These are phyloP conservation scores for Ustanciosporium gigantosporum DNA, from an alignment of 1,284 basidiomycete genomes.

Conservation along the genomic window DNA sequence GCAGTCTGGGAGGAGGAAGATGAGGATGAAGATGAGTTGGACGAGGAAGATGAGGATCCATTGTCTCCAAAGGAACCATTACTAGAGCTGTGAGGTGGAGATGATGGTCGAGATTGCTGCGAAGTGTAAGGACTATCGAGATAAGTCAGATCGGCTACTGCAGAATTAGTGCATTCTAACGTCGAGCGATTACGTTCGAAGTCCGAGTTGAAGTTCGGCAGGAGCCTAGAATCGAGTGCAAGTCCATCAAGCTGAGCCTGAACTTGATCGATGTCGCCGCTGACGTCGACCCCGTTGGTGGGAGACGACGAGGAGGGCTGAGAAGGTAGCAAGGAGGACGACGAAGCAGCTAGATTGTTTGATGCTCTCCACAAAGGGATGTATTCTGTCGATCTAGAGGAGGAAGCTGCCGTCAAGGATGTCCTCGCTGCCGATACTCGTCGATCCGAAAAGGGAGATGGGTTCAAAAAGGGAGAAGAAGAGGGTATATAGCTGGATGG, in stretches of 20 bases:
- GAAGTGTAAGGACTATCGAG: not conserved
- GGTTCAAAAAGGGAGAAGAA: not conserved
- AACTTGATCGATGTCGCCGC: not conserved
- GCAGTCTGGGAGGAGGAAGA: constrained; percentile 20
- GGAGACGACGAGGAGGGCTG: no score
- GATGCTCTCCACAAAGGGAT: constrained; percentile 2
- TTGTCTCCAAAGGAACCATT: constrained; percentile 1
- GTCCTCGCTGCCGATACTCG: not conserved
- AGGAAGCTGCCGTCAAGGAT: not conserved
- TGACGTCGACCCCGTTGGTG: no score
- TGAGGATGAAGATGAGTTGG: constrained; percentile 8
- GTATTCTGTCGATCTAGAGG: not conserved
- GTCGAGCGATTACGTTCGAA: no score
- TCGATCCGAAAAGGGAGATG: not conserved
- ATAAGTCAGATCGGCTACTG: not conserved
- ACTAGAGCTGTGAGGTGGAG: not conserved
- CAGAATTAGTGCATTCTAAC: no score
- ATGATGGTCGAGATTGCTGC: not conserved
- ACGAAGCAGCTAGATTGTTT: not conserved
- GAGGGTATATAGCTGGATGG: not conserved
- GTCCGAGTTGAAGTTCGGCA: not conserved
- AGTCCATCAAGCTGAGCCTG: constrained; percentile 1
- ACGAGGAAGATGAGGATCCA: constrained; percentile 8
- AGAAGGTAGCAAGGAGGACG: not conserved
- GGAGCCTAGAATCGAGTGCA: not conserved